Conservation (phyloP, 2,329 filamentous ascomycete species). For the Sporothrix inflata region DNA sequence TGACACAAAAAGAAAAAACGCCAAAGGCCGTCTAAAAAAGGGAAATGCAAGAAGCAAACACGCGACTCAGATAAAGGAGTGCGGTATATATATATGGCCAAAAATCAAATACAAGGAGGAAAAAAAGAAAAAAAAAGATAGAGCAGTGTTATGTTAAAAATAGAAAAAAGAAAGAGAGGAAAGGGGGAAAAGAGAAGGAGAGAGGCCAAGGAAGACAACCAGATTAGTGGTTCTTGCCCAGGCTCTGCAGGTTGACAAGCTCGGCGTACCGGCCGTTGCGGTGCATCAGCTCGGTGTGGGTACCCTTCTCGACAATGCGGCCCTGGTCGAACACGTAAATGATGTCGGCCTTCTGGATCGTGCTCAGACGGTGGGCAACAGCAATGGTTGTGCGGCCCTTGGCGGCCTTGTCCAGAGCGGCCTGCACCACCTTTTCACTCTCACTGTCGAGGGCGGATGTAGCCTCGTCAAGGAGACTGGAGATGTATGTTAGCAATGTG, state of each 20-base stretch:
- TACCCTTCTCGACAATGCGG: slow-evolving; percentile 80
- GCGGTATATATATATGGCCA: neutral
- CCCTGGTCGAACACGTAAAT: slow-evolving; percentile 98
- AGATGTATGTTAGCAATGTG: neutral
- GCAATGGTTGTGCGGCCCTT: slow-evolving; percentile 89
- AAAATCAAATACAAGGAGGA: neutral
- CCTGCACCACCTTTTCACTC: slow-evolving; percentile 79
- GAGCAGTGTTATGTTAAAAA: slow-evolving; percentile 1
- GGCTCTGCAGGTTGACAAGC: slow-evolving; percentile 77
- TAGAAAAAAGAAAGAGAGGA: neutral
- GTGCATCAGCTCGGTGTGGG: slow-evolving; percentile 72
- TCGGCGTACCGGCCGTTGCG: slow-evolving; percentile 75
- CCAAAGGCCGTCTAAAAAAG: neutral
- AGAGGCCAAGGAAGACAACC: neutral
- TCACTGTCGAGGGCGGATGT: slow-evolving; percentile 77
- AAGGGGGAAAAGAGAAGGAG: neutral
- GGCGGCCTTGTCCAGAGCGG: slow-evolving; percentile 77
- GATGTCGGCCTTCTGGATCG: slow-evolving; percentile 90
- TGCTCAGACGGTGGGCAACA: slow-evolving; percentile 87
- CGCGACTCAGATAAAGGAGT: neutral
- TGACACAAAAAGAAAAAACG: slow-evolving; percentile 9
- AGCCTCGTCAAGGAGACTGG: slow-evolving; percentile 73
- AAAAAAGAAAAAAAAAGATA: slow-evolving; percentile 7
- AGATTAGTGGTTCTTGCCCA: slow-evolving; percentile 58
- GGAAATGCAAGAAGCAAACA: neutral